Evolutionary conservation across 1,284 basidiomycete species (phyloP), one percentile per base, ranked within the genome.

Genomic region (Phaffia rhodozyma): DNA sequence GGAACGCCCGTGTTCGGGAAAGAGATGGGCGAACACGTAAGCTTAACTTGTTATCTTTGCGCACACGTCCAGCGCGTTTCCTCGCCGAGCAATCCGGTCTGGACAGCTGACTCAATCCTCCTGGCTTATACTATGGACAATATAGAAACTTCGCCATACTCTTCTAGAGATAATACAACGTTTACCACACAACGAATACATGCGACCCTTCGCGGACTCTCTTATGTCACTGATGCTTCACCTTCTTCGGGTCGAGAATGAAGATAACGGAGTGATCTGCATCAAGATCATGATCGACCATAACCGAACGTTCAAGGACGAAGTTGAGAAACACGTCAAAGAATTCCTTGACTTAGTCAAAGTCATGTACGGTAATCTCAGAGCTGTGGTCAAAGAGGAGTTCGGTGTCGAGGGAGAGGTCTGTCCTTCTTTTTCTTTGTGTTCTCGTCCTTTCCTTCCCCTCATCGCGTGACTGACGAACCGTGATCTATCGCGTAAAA

Each of bases 271-370:
- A 1, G 82, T 87, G 38, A 82, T 87, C 2, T 90, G 87, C 62
- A 90, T 94, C 81, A 98, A 98, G 77, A 87, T 87, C 65, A 83
- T 96, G 71, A 86, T 92, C 67, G 96, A 99, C 75, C 59, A 66
- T 66, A 54, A 65, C 66, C 38, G 61, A 54, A 80, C 79, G 27
- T 85, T 84, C 71, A 80, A 86, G 72, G 78, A 82, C n/a, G 78
- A 89, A 62, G 83, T 86, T 13, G 91, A 92, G 70, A 84, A 89
- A 6, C 82, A 85, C 63, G 82, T 92, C 51, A 78, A 83, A 66
- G 87, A 91, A 57, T 93, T 96, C 77, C 81, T 94, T 67, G 79
- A 84, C 66, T 75, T 93, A 38, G 80, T 84, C 64, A 70, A 86
- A 72, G 85, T 89, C 68, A 82, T 89, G 67, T 87, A 93, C 70